Percentiles rank a stretch among this genome's conserved stretches.
phyloP scores from a whole-genome alignment of 306 rosid species.

The Spatholobus suberectus region DNA sequence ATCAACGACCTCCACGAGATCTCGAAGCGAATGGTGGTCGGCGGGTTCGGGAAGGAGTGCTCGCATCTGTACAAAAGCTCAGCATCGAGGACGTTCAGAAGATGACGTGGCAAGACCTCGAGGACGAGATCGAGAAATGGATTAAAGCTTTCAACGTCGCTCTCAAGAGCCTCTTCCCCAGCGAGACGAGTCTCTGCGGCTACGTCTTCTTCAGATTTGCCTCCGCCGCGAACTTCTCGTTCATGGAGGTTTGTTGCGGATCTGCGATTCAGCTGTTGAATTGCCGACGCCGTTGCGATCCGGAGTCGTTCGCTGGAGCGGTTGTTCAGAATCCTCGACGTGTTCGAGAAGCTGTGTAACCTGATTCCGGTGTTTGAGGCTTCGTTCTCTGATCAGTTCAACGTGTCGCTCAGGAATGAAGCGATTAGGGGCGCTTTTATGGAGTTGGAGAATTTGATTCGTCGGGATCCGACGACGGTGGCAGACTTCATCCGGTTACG shows the following conservation, averaged over 20 bases:
- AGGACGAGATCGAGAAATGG: slow-evolving; percentile 89
- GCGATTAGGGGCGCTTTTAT: slow-evolving; percentile 82
- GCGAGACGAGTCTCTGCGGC: slow-evolving; percentile 77
- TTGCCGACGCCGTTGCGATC: slow-evolving; percentile 77
- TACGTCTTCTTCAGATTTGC: slow-evolving; percentile 78
- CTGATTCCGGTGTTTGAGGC: slow-evolving; percentile 71
- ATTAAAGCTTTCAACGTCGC: slow-evolving; percentile 73
- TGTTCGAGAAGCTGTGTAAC: slow-evolving; percentile 82
- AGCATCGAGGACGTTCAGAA: slow-evolving; percentile 86
- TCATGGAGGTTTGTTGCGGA: slow-evolving; percentile 91
- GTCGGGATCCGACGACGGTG: slow-evolving; percentile 82
- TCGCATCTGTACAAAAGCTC: slow-evolving; percentile 81
- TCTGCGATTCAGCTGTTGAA: slow-evolving; percentile 76
- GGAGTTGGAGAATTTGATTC: slow-evolving; percentile 91
- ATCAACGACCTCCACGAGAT: slow-evolving; percentile 88
- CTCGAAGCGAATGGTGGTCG: slow-evolving; percentile 87
- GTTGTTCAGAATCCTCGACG: slow-evolving; percentile 71
- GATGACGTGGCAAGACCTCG: slow-evolving; percentile 84
- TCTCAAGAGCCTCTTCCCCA: slow-evolving; percentile 75
- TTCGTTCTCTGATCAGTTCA: slow-evolving; percentile 75
- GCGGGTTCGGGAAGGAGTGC: slow-evolving; percentile 84
- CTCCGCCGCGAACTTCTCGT: slow-evolving; percentile 72
- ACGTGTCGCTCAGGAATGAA: slow-evolving; percentile 69
- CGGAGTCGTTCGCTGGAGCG: slow-evolving; percentile 87
- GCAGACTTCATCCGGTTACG: slow-evolving; percentile 88